These are phyloP conservation scores for Ormosia emarginata DNA, from an alignment of 306 rosid genomes.

Conservation along the genomic window DNA sequence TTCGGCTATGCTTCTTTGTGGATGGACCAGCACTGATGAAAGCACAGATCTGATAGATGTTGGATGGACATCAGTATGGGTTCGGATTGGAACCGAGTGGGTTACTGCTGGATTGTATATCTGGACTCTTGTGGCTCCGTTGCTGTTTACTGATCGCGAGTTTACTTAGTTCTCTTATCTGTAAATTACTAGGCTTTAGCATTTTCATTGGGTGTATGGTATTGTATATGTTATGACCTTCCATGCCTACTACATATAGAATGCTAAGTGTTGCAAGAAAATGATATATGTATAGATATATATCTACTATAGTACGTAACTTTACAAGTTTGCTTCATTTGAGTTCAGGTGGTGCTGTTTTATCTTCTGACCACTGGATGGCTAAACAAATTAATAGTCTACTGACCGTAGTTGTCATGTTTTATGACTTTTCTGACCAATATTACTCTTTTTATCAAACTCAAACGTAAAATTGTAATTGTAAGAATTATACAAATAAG, in stretches of 20 bases:
- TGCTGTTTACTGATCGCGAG: conserved; percentile 71
- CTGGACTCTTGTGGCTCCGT: conserved; percentile 83
- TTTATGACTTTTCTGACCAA: background rate
- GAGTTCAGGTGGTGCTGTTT: background rate
- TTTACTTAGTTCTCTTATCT: conserved; percentile 41
- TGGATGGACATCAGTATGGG: conserved; percentile 99
- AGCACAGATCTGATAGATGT: conserved; percentile 84
- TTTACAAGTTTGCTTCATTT: background rate
- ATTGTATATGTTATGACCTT: conserved; percentile 21
- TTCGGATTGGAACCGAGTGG: conserved; percentile 88
- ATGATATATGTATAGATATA: background rate
- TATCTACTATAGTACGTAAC: background rate
- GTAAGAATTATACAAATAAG: background rate
- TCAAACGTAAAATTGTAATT: background rate
- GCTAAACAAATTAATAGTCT: background rate
- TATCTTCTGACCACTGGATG: background rate
- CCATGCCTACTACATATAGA: background rate
- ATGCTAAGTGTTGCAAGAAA: conserved; percentile 10
- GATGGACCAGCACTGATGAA: conserved; percentile 78
- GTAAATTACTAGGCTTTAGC: background rate
- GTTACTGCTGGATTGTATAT: conserved; percentile 70
- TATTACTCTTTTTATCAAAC: background rate
- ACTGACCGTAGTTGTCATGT: background rate
- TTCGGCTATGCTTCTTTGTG: conserved; percentile 95
- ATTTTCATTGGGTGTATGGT: background rate